phyloP scores from a whole-genome alignment of 2,329 filamentous ascomycete species.

The Exophiala dermatitidis region DNA sequence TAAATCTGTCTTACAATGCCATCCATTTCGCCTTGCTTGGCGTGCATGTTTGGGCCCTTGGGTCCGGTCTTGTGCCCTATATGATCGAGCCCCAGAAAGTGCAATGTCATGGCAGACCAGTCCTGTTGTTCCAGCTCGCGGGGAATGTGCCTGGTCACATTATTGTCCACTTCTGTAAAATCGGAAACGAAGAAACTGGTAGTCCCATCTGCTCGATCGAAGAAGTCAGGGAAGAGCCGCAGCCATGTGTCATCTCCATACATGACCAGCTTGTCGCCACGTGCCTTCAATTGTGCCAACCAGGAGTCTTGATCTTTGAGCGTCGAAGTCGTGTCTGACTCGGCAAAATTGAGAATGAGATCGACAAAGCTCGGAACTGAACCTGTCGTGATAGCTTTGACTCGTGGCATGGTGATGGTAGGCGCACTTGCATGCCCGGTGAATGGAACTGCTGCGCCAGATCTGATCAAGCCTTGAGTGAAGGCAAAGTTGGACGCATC shows the following conservation, averaged over 20 bases:
- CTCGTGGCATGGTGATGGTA: constrained; percentile 94
- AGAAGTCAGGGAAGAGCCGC: constrained; percentile 86
- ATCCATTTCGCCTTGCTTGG: constrained; percentile 94
- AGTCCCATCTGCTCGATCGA: constrained; percentile 81
- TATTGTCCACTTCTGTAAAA: constrained; percentile 95
- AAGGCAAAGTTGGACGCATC: constrained; percentile 73
- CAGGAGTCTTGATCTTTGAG: constrained; percentile 88
- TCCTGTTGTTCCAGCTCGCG: constrained; percentile 67
- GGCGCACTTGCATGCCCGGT: constrained; percentile 94
- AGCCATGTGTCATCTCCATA: constrained; percentile 98
- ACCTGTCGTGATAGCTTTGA: constrained; percentile 95
- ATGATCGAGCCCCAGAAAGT: constrained; percentile 92
- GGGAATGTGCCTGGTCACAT: constrained; percentile 85
- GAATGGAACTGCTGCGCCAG: constrained; percentile 80
- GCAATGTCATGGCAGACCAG: constrained; percentile 89
- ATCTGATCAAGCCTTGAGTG: constrained; percentile 80
- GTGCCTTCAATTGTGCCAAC: constrained; percentile 83
- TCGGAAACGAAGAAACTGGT: constrained; percentile 98
- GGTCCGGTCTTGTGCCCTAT: constrained; percentile 96
- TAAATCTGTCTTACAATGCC: constrained; percentile 69
- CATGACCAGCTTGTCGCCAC: constrained; percentile 72
- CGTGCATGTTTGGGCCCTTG: constrained; percentile 77
- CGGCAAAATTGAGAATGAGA: constrained; percentile 91
- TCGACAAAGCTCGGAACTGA: constrained; percentile 98
- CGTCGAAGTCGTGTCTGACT: constrained; percentile 84